Conservation (phyloP, 306 rosid species). For the Acacia melanoxylon region DNA sequence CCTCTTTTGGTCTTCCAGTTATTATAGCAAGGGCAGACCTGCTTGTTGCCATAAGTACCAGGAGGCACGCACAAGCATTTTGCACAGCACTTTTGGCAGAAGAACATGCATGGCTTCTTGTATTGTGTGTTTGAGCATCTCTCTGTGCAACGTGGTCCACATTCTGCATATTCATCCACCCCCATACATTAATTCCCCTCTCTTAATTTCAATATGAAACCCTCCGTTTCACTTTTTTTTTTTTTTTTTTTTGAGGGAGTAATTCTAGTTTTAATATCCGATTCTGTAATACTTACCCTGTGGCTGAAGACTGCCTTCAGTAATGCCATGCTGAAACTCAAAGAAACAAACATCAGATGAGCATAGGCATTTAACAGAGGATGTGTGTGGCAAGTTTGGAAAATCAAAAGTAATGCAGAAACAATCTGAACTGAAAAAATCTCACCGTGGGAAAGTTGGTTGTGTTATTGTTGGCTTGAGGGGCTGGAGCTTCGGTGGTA, state of each 20-base stretch:
- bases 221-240: background rate
- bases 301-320: conserved; percentile 80
- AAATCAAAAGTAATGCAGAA: background rate
- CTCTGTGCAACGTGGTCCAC: conserved; percentile 49
- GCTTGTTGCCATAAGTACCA: conserved; percentile 77
- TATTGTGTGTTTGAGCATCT: conserved; percentile 76
- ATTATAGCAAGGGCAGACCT: conserved; percentile 74
- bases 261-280: background rate
- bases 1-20: conserved; percentile 87
- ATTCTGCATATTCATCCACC: conserved; percentile 46
- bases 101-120: conserved; percentile 79
- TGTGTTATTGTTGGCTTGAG: conserved; percentile 42
- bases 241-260: background rate
- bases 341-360: conserved; percentile 1
- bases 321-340: conserved; percentile 52
- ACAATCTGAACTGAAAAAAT: background rate
- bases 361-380: background rate
- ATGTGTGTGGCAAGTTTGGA: background rate
- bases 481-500: conserved; percentile 47
- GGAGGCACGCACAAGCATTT: conserved; percentile 82
- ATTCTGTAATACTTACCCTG: conserved; percentile 43
- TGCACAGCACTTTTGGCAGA: conserved; percentile 71
- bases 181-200: background rate
- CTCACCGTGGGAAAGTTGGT: conserved; percentile 43
- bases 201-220: background rate